Base-by-base conservation (phyloP, 139 green algal species). In the Coelastrella sp. region DNA sequence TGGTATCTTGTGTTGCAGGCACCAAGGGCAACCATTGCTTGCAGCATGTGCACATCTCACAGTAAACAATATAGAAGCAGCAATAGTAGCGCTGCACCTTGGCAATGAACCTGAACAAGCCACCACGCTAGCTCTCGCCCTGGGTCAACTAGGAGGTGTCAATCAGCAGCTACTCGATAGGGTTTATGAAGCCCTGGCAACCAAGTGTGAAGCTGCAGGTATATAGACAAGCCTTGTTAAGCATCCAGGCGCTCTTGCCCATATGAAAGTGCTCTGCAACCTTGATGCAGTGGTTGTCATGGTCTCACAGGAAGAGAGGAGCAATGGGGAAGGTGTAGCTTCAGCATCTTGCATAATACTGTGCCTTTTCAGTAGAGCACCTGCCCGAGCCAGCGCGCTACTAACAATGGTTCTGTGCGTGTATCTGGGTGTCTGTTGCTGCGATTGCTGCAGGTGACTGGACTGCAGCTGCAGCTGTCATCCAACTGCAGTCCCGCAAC, bases 51-150 rank as follows among this genome's bases (percentile, higher is more conserved):
- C 57, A 37, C 38, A 37, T 19, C 76, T 83, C 8, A 83, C 57
- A 30, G 76, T 83, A 5, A 73, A 57, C 45, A 57, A 83, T 57
- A 57, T 57, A 23, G 8, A 37, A 38, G n/a, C 41, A 30, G 76
- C 76, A 2, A 37, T 83, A 2, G 27, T 7, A 30, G 57, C 38
- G 25, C 35, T 83, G 76, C 76, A 74, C n/a, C 13, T 83, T 53
- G 76, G 76, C 76, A 62, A 83, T 40, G 76, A 83, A 38, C 76
- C 76, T 43, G 76, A 83, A 57, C 76, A 83, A 35, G 76, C 76
- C 21, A 57, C 59, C 9, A 72, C 57, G 76, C 34, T 83, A 37
- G 21, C 17, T 8, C 5, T 74, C 30, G 76, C 76, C 4, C 76
- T 83, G 37, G 59, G 76, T 11, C 53, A 66, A 17, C 30, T 80